Conservation (phyloP, 1,139 yeast species). For the Candida labiduridarum region DNA sequence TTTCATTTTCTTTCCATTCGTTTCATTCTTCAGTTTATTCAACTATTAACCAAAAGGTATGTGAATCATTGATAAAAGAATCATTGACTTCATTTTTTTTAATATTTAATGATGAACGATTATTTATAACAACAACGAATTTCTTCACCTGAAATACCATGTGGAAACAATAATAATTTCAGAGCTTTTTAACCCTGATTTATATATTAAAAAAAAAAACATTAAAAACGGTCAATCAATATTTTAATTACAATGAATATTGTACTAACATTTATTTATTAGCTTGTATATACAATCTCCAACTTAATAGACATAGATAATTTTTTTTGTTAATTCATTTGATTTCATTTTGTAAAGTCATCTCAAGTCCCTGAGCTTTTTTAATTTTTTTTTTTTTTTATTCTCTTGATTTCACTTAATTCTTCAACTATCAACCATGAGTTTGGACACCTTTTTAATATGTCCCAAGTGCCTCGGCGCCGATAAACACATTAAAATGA, state of each 20-base stretch:
- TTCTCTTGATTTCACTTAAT: background rate
- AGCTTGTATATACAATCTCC: slow-evolving; percentile 1
- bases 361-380: background rate
- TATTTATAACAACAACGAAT: slow-evolving; percentile 50
- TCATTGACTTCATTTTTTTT: background rate
- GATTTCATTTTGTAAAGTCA: background rate
- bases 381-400: slow-evolving; percentile 1
- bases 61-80: background rate
- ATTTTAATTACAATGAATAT: background rate
- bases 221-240: background rate
- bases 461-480: slow-evolving; percentile 77
- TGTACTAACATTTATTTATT: background rate
- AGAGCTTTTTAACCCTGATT: slow-evolving; percentile 74
- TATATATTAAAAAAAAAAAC: background rate
- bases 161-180: slow-evolving; percentile 54
- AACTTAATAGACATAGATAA: slow-evolving; percentile 2
- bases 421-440: slow-evolving; percentile 7
- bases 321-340: background rate
- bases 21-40: background rate
- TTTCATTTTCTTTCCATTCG: slow-evolving; percentile 3
- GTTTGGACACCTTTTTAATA: slow-evolving; percentile 31
- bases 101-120: slow-evolving; percentile 38
- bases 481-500: slow-evolving; percentile 66
- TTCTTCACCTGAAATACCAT: slow-evolving; percentile 67
- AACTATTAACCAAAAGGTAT: background rate